phyloP scores from a whole-genome alignment of 2,329 filamentous ascomycete species.

The Dactylellina leptospora region DNA sequence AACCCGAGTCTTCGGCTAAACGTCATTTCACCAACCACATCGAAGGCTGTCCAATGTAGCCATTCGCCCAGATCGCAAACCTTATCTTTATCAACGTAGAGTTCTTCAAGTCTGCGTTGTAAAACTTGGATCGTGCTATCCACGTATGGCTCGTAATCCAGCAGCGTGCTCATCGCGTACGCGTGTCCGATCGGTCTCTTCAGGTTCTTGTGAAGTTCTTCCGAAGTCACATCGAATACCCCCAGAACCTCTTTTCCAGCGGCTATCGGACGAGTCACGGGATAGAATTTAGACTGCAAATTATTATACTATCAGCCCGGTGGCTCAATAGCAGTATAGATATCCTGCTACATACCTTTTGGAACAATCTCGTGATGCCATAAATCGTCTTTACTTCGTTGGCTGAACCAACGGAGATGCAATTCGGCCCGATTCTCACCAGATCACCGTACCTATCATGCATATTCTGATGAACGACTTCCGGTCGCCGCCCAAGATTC shows the following conservation, averaged over 20 bases:
- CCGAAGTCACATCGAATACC: slow-evolving; percentile 62
- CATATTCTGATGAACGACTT: slow-evolving; percentile 73
- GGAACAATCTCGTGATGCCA: slow-evolving; percentile 42
- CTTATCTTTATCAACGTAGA: slow-evolving; percentile 61
- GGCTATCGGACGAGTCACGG: slow-evolving; percentile 27
- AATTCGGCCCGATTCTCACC: slow-evolving; percentile 64
- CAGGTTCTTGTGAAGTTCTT: slow-evolving; percentile 78
- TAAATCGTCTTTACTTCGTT: slow-evolving; percentile 43
- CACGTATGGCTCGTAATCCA: slow-evolving; percentile 82
- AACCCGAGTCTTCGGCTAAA: slow-evolving; percentile 59
- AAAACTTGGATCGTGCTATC: slow-evolving; percentile 78
- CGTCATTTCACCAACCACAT: slow-evolving; percentile 59
- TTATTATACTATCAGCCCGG: not conserved
- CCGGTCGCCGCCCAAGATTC: slow-evolving; percentile 71
- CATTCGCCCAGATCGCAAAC: slow-evolving; percentile 56
- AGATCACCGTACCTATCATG: slow-evolving; percentile 77
- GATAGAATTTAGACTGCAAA: slow-evolving; percentile 39
- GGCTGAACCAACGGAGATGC: slow-evolving; percentile 23
- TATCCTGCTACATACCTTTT: slow-evolving; percentile 42
- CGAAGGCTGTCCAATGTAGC: slow-evolving; percentile 58
- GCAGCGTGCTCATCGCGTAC: slow-evolving; percentile 78
- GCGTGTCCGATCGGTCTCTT: slow-evolving; percentile 78
- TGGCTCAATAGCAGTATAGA: not conserved
- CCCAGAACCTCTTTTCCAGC: slow-evolving; percentile 29
- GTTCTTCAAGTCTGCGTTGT: slow-evolving; percentile 62